phyloP scores from a whole-genome alignment of 805 yeast genomes.

The Saccharomycopsis sp. region DNA sequence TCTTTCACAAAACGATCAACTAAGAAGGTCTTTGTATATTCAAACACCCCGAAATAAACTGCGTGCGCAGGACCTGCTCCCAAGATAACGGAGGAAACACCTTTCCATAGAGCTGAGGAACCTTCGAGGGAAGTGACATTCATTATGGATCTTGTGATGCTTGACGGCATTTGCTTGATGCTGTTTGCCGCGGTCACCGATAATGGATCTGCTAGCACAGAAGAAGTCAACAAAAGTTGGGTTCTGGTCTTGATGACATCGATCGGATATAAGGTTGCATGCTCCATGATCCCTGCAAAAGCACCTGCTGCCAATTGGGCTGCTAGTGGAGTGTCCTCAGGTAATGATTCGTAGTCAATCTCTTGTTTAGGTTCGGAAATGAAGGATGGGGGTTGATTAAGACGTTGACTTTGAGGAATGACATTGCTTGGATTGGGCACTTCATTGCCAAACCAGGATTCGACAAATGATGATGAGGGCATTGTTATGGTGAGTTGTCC shows the following conservation, averaged over 20 bases:
- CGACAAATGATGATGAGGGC: no score
- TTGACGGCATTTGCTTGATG: no score
- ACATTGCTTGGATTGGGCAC: no score
- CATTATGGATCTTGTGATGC: slow-evolving; percentile 59
- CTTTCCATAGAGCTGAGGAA: slow-evolving; percentile 83
- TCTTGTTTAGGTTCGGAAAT: no score
- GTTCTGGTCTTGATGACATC: slow-evolving; percentile 92
- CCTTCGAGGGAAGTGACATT: slow-evolving; percentile 81
- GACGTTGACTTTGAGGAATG: no score
- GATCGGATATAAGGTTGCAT: slow-evolving; percentile 91
- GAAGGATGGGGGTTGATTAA: no score
- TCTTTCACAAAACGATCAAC: slow-evolving; percentile 31
- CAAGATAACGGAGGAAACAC: slow-evolving; percentile 79
- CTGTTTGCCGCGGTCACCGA: no score
- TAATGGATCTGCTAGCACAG: neutral
- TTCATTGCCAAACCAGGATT: no score
- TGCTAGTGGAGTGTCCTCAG: slow-evolving; percentile 71
- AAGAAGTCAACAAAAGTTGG: slow-evolving; percentile 41
- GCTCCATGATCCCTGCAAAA: slow-evolving; percentile 97
- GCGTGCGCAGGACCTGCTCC: slow-evolving; percentile 99
- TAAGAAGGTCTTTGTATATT: slow-evolving; percentile 43
- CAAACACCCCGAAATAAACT: slow-evolving; percentile 87
- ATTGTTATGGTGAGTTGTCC: no score
- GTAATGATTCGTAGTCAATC: slow-evolving; percentile 93
- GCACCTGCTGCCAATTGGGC: slow-evolving; percentile 92